Base-by-base conservation (phyloP, 2,329 filamentous ascomycete genomes). In the Colletotrichum sp. region DNA sequence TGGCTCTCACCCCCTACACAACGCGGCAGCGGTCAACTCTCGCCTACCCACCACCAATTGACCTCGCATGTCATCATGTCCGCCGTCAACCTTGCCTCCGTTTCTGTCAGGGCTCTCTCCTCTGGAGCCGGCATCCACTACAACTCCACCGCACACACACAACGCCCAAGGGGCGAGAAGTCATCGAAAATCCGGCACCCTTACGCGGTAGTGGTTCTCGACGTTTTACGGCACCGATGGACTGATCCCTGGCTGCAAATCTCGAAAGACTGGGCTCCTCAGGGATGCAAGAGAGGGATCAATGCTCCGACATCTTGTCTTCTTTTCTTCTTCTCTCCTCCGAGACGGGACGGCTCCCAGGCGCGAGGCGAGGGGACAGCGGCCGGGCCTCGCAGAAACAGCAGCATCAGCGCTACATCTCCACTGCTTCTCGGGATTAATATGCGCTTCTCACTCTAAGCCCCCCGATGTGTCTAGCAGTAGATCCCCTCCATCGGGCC, bases 381-480 rank as follows among this genome's bases (percentile, higher is more conserved):
- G 36, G 55, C 67, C 67, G 48, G 62, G 18, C n/a, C 56, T 56
- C 52, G n/a, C 36, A 43, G 34, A 36, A 36, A 16, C 38, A 48
- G 43, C 43, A 21, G 43, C n/a, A 48, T 24, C 43, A 67, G 24
- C 26, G 26, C 67, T 21, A 32, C 61, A 71, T 74, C 72, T 71
- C 72, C 72, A 71, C 68, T 69, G 36, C 61, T 26, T 56, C 61
- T 74, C 68, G 72, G 72, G 36, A 71, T 71, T 74, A 74, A 74
- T 71, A 52, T 71, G 72, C 55, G 59, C 36, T 52, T 34, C 56
- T 32, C n/a, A 30, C 26, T 62, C n/a, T 43, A 36, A 30, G 21
- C 28, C 34, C 61, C 61, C 67, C 52, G 52, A 71, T 59, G 36
- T 65, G 68, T 55, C 68, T 71, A 71, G 61, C 52, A 66, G 61